Percentiles rank a stretch among this genome's conserved stretches.
These are phyloP conservation scores for Basidiobolus meristosporus DNA, from an alignment of 371 early-diverging fungal species.

Conservation along the genomic window DNA sequence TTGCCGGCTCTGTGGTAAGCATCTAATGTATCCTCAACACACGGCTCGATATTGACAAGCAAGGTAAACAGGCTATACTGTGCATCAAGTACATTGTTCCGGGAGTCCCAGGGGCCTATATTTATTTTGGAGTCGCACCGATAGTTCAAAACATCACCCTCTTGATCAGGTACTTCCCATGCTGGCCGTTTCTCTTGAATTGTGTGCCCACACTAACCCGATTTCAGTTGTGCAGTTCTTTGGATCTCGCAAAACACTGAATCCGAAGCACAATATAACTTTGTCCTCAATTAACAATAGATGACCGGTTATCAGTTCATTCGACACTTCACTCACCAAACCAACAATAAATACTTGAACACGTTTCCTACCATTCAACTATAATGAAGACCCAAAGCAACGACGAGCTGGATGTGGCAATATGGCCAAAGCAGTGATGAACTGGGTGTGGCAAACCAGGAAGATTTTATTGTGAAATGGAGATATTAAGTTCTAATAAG, in stretches of 20 bases:
- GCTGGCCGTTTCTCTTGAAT: not conserved
- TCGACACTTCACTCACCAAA: too few relatives aligned
- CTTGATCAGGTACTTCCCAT: slow-evolving; percentile 29
- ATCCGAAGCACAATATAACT: not conserved
- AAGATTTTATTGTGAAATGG: too few relatives aligned
- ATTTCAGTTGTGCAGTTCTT: slow-evolving; percentile 10
- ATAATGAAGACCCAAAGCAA: too few relatives aligned
- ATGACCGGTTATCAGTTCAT: too few relatives aligned
- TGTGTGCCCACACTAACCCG: not conserved
- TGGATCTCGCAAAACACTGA: slow-evolving; percentile 12
- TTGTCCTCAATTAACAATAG: too few relatives aligned
- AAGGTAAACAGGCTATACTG: slow-evolving; percentile 26
- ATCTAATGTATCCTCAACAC: not conserved
- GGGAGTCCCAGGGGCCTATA: slow-evolving; percentile 20
- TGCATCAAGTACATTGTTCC: slow-evolving; percentile 45
- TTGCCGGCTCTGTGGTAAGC: slow-evolving; percentile 50
- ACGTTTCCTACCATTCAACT: too few relatives aligned
- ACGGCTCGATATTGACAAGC: too few relatives aligned
- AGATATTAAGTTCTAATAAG: too few relatives aligned
- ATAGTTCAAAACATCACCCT: slow-evolving; percentile 40
- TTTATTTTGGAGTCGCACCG: slow-evolving; percentile 36
- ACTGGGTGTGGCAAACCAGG: too few relatives aligned
- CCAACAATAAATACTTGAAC: too few relatives aligned
- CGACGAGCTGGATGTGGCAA: too few relatives aligned
- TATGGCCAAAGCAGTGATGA: too few relatives aligned